Evolutionary conservation across 2,329 filamentous ascomycete species (phyloP), one percentile per base, ranked within the genome.

Genomic region (Macrophomina pseudophaseolina): DNA sequence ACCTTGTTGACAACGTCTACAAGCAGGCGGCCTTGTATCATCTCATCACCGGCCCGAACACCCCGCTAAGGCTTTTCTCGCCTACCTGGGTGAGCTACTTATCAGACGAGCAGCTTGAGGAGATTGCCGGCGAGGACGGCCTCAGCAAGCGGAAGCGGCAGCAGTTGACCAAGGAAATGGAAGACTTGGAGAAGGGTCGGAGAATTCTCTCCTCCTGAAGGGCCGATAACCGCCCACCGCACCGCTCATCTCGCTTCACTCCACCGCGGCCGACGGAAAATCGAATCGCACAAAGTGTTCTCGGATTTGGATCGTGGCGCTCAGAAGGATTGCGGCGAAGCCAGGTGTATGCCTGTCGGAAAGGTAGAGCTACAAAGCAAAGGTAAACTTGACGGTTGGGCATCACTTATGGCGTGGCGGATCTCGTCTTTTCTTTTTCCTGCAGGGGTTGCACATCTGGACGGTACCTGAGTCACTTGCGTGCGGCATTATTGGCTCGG

Each of bases 1-100:
- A 88, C 0, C 90, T 92, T 66, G 82, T 90, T 1, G 89, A 92
- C 70, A 84, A 80, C 3, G 74, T 92, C 1, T 87, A 82, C 71
- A 83, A 84, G 68, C 88, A 91, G 69, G 86, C 83, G 0, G 78
- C 86, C 1, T 83, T 85, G 51, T 76, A 87, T 71, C 81, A 81
- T 67, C 79, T 91, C 0, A 75, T 90, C 0, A 76, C 76, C 1
- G 82, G 84, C 0, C 71, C 80, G 0, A 69, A 80, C 0, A 84
- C 84, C 5, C 88, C 88, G 0, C 76, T 90, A 1, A 79, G 75
- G 9, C 75, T 87, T 0, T 83, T 91, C 51, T 83, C 80, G 0
- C 80, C 86, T 0, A 73, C 80, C 0, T 84, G 85, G 48, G 80
- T 90, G 0, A 75, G 83, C 18, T 68, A 72, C 0, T 76, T 91